Percentiles rank a stretch among this genome's conserved stretches.
Evolutionary conservation across 2,329 filamentous ascomycete genomes (phyloP).

Genomic region (Pseudogymnoascus sp.): DNA sequence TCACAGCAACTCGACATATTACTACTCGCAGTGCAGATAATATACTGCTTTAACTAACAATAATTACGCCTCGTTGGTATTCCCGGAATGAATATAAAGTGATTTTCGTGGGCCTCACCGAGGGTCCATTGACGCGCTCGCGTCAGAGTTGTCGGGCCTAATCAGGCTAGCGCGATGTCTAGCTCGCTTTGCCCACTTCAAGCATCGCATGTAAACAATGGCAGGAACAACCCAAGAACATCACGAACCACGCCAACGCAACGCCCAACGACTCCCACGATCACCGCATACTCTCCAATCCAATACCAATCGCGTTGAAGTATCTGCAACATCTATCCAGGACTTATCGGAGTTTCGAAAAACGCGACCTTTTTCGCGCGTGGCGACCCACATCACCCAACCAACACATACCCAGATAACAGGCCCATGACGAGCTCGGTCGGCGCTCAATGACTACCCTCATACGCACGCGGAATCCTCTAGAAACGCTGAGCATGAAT

Average conservation of each 20-base stretch:
- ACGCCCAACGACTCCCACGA: not conserved
- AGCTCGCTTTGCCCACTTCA: conserved; percentile 5
- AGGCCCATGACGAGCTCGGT: conserved; percentile 7
- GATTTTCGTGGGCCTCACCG: not conserved
- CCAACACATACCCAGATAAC: not conserved
- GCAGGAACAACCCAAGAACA: conserved; percentile 8
- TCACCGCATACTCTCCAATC: not conserved
- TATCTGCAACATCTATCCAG: not conserved
- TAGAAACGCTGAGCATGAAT: conserved; percentile 64
- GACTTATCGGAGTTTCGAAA: not conserved
- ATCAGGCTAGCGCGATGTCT: not conserved
- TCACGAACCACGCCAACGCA: conserved; percentile 7
- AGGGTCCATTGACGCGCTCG: not conserved
- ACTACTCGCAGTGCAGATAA: not conserved
- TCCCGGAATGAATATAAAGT: not conserved
- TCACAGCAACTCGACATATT: not conserved
- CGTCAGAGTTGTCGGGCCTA: conserved; percentile 5
- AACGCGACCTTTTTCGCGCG: conserved; percentile 6
- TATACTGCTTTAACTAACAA: not conserved
- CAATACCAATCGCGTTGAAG: not conserved
- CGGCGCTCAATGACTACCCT: conserved; percentile 59
- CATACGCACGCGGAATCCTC: conserved; percentile 54
- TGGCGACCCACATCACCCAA: not conserved
- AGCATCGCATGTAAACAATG: conserved; percentile 2
- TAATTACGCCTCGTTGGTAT: not conserved